phyloP scores from a whole-genome alignment of 495 filamentous ascomycete genomes.

The Daldinia bambusicola region DNA sequence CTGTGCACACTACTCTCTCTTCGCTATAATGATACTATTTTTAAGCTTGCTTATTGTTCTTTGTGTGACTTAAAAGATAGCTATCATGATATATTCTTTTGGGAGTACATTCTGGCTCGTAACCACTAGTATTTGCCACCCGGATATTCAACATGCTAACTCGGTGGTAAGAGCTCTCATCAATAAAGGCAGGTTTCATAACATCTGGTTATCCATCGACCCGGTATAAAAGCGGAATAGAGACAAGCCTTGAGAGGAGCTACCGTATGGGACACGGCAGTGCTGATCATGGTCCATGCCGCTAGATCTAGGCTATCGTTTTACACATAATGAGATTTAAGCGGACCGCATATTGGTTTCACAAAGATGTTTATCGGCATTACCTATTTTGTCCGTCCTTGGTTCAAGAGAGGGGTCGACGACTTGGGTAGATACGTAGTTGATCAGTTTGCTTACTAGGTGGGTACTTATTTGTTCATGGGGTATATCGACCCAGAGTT shows the following conservation, averaged over 20 bases:
- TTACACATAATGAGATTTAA: neutral
- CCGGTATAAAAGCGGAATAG: neutral
- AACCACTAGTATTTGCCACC: neutral
- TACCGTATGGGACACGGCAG: neutral
- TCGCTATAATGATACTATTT: neutral
- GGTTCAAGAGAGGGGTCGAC: neutral
- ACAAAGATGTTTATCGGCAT: neutral
- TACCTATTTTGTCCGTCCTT: neutral
- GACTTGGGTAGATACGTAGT: neutral
- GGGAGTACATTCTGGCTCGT: neutral
- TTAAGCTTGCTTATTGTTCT: neutral
- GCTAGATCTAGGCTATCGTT: neutral
- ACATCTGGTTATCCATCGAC: neutral
- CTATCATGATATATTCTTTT: neutral
- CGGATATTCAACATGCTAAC: neutral
- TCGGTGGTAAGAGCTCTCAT: neutral
- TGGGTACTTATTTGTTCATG: neutral
- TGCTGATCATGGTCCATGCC: neutral
- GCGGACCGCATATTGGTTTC: neutral
- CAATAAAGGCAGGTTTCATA: neutral
- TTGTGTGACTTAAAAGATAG: neutral
- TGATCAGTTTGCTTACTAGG: neutral
- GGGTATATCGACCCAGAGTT: neutral
- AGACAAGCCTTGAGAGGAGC: neutral
- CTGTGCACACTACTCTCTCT: neutral